Conservation (phyloP, 129 eudicot species). For the sunflower (Helianthus annuus) region DNA sequence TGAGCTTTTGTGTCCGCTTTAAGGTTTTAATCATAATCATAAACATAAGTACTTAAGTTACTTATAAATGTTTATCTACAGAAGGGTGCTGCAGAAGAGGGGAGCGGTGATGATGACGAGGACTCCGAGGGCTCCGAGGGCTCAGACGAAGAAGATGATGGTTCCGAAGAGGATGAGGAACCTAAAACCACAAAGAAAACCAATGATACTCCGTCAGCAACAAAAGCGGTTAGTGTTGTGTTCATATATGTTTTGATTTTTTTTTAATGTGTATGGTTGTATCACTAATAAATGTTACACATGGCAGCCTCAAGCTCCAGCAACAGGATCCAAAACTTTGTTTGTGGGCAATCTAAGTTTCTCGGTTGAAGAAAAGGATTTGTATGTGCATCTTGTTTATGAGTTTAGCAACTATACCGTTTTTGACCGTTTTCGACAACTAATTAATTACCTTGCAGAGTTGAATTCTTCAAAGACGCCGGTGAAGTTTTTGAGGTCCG, state of each 20-base stretch:
- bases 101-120: slow-evolving; percentile 18
- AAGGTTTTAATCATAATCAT: not conserved
- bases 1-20: not conserved
- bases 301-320: slow-evolving; percentile 74
- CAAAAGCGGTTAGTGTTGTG: slow-evolving; percentile 47
- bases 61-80: not conserved
- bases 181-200: slow-evolving; percentile 49
- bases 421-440: slow-evolving; percentile 3
- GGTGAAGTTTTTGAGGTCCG: slow-evolving; percentile 79
- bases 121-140: slow-evolving; percentile 23
- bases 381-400: slow-evolving; percentile 46
- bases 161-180: slow-evolving; percentile 55
- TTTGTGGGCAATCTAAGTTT: slow-evolving; percentile 83
- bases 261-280: not conserved
- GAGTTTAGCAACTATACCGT: not conserved
- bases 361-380: slow-evolving; percentile 49
- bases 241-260: not conserved
- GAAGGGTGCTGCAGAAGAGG: slow-evolving; percentile 31
- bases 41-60: not conserved
- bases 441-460: slow-evolving; percentile 35
- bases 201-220: slow-evolving; percentile 48
- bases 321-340: slow-evolving; percentile 69
- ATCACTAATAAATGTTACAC: not conserved
- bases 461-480: slow-evolving; percentile 62
- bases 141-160: slow-evolving; percentile 49